phyloP scores from a whole-genome alignment of 257 asterid genomes.

The Nicotiana noctiflora region DNA sequence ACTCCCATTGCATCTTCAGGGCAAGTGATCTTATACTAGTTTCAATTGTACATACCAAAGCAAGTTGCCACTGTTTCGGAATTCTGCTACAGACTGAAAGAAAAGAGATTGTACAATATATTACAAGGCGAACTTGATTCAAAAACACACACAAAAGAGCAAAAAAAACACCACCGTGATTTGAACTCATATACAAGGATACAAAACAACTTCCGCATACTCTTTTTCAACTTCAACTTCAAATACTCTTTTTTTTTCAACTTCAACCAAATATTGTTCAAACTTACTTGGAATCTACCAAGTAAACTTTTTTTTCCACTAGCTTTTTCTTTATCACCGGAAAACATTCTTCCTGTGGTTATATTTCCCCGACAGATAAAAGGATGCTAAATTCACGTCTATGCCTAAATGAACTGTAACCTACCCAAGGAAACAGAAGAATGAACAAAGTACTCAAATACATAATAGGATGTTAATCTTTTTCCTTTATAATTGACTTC shows the following conservation, averaged over 20 bases:
- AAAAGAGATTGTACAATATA: neutral
- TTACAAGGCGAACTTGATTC: neutral
- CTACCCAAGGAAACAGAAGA: neutral
- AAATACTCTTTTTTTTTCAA: too few species aligned
- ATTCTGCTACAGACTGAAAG: neutral
- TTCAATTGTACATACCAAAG: neutral
- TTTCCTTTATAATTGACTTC: neutral
- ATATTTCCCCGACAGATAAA: neutral
- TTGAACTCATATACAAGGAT: neutral
- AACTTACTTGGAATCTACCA: neutral
- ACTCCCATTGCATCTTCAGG: conserved; percentile 38
- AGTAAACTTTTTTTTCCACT: neutral
- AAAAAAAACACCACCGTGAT: neutral
- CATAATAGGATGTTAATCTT: neutral
- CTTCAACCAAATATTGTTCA: too few species aligned
- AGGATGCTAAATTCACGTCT: neutral
- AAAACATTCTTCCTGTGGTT: neutral
- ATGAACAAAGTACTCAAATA: neutral
- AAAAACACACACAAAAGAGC: neutral
- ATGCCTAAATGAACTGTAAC: neutral
- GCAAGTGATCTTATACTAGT: neutral
- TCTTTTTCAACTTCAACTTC: too few species aligned
- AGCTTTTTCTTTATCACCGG: neutral
- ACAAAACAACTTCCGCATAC: too few species aligned
- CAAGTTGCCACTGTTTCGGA: neutral